Evolutionary conservation across 768 basidiomycete species (phyloP), one percentile per base, ranked within the genome.

Genomic region (Naganishia onofrii): DNA sequence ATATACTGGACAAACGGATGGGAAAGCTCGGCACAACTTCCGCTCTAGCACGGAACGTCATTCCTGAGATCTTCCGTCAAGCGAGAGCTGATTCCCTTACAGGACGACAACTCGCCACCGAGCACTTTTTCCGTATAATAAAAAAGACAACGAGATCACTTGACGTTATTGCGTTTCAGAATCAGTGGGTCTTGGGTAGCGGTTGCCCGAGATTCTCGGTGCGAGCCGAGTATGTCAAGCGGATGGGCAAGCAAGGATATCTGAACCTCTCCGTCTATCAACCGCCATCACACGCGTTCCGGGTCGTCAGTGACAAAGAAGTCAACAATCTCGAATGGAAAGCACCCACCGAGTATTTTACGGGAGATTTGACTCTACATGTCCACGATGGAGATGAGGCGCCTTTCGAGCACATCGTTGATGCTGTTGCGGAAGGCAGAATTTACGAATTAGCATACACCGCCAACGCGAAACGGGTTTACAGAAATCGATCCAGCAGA

Each of bases 381-480:
- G 96, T 98, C 64, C 95, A 98, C 77, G 96, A 99, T 84, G 96
- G 95, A 0, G 96, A 99, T 78, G 96, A 95, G 3, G 98, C 96
- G 44, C 95, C 96, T 0, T 98, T 97, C 78, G 96, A 99, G 79
- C 96, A 99, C 78, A 92, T 99, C 28, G 84, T 99, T 51, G 93
- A 96, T 78, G 92, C 98, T 89, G 48, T 87, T 86, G 29, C 81
- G 87, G 0, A 92, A 90, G 83, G 97, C 97, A 79, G 89, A 89
- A n/a, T 96, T 91, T 78, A 70, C 36, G 93, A 97, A 77, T 92
- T 99, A 0, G 42, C 60, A 3, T 63, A 63, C 23, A 44, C 60
- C 23, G 95, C 93, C 6, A 96, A 95, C 81, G 94, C 95, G 82
- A 95, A 95, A 81, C 92, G 93, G 70, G 90, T 95, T n/a, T 87